Base-by-base conservation (phyloP, 164 flowering plant species). In the Piper longum region DNA sequence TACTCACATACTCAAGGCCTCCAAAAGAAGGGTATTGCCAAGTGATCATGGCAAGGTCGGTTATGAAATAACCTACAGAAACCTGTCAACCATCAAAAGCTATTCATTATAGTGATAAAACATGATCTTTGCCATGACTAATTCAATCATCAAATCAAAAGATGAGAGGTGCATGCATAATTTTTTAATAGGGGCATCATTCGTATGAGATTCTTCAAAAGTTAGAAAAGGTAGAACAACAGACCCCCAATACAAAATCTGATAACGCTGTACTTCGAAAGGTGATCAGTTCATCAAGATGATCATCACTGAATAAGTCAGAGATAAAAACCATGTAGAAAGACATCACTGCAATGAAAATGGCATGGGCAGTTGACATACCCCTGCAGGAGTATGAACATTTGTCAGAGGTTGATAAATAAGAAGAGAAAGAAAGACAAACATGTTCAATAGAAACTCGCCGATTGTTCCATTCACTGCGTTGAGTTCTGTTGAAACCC, bases 1-100 rank as follows among this genome's bases (percentile, higher is more conserved):
- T 63, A 85, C 99, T 90, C 80, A 93, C 99, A 84, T 85, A 93
- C 61, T 93, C 97, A 64, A 81, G 51, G 65, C 99, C 99, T 65
- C 99, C 99, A 56, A 93, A 73, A 66, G 90, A 77, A 72, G 99
- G 99, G 81, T 86, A 93, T 51, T 81, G 60, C 99, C 97, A 93
- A 58, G 83, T 67, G 48, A 93, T 87, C 95, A 90, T 88, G 60
- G 74, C 87, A 65, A 93, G 84, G 78, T 93, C 99, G 6, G 88
- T 69, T 59, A 87, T 45, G 75, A 93, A 93, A 82, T 93, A 93
- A 1, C 99, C 99, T 74, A 87, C 86, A 54, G 97, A 93, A 57
- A 84, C 82, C 99, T 90, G 86, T 57, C 74, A 80, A 72, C 19
- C 14, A 51, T 57, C 43, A 40, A 64, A 1, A 11, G 14, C 16